phyloP scores from a whole-genome alignment of 75 land plant genomes.

The Chamaecyparis obtusa region DNA sequence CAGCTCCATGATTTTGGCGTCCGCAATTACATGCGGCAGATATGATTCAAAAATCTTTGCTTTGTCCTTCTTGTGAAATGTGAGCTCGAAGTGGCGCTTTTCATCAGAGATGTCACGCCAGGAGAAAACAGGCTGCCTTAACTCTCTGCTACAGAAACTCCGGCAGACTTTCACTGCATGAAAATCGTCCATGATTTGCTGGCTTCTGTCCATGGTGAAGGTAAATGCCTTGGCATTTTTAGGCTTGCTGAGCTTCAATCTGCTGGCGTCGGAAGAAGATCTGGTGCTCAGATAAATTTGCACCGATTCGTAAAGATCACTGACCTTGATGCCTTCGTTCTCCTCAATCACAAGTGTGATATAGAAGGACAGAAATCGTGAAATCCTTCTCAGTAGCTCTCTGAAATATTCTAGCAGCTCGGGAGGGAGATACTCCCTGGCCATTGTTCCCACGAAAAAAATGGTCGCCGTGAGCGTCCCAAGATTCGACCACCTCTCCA shows the following conservation, averaged over 20 bases:
- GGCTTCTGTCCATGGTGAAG: no score
- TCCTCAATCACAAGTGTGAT: slow-evolving; percentile 15
- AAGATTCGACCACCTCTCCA: no score
- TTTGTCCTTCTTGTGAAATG: slow-evolving; percentile 21
- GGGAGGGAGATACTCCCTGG: slow-evolving; percentile 25
- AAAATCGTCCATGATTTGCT: no score
- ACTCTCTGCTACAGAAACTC: not conserved
- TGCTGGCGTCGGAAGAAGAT: not conserved
- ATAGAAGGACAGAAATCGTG: slow-evolving; percentile 12
- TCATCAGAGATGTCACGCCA: slow-evolving; percentile 13
- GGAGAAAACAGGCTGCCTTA: not conserved
- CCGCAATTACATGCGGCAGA: no score
- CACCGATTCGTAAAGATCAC: no score
- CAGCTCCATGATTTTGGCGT: not conserved
- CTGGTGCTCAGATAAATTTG: slow-evolving; percentile 11
- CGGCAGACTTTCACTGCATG: not conserved
- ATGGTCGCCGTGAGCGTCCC: slow-evolving; percentile 2
- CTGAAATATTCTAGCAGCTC: slow-evolving; percentile 17
- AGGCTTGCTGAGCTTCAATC: slow-evolving; percentile 12
- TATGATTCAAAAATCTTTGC: no score
- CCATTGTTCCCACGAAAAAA: slow-evolving; percentile 14
- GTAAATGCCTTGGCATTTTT: not conserved
- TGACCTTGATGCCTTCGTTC: no score
- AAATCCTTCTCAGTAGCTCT: slow-evolving; percentile 10
- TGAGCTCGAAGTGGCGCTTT: slow-evolving; percentile 31